Evolutionary conservation across 176 grass and related monocot genomes (phyloP).

Genomic region (Oryza nivara): DNA sequence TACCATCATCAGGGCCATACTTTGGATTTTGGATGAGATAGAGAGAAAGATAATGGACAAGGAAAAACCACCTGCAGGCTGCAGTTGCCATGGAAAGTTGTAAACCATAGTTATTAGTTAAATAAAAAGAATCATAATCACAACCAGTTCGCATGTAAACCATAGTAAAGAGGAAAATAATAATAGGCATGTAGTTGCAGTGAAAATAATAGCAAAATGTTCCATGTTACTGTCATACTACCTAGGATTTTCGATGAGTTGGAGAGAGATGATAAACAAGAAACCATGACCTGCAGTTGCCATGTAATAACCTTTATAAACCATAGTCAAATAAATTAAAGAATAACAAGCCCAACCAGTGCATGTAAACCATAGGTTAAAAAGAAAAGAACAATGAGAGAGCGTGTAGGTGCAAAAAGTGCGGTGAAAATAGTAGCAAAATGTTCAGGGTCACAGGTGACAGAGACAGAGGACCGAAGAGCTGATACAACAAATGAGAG

Average conservation of each 20-base stretch:
- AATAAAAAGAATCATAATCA: not conserved
- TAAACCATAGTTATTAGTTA: not conserved
- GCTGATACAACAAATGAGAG: not conserved
- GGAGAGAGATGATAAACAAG: no score
- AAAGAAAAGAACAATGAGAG: not conserved
- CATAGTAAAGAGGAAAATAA: not conserved
- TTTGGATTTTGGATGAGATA: not conserved
- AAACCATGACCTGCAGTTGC: no score
- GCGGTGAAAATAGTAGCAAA: not conserved
- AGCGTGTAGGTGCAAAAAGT: not conserved
- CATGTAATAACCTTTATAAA: no score
- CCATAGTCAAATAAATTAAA: no score
- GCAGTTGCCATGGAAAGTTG: not conserved
- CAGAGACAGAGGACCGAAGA: not conserved
- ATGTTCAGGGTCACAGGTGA: not conserved
- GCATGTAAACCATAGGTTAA: no score
- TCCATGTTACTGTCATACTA: no score
- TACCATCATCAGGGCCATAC: not conserved
- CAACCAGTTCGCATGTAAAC: not conserved
- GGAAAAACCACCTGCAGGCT: not conserved
- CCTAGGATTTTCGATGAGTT: no score
- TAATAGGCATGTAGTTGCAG: no score
- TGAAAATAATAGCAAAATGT: no score
- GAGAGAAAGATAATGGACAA: not conserved
- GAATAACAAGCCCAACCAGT: no score